Evolutionary conservation across 345 rosid species (phyloP), one percentile per base, ranked within the genome.

Genomic region (Gossypium mustelinum): DNA sequence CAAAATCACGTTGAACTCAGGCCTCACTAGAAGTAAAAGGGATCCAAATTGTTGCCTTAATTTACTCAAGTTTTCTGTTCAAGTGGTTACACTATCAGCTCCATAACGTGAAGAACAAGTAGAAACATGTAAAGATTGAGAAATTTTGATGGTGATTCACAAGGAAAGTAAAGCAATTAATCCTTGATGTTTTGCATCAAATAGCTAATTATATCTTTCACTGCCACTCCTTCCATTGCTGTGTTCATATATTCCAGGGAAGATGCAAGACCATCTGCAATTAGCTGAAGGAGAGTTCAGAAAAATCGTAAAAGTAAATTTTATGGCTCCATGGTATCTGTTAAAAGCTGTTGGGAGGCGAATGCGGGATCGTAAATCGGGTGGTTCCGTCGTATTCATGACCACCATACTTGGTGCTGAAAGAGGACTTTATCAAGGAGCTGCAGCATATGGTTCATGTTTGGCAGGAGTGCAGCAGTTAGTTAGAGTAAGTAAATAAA

Each of bases 341-440:
- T 43, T 91, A 55, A 88, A 87, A 83, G 85, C 97, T 41, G 98
- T 90, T 20, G 92, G 93, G 12, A 78, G 71, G 64, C 86, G 88
- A 82, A 86, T 95, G 98, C 81, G 86, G 29, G 88, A 86, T 14
- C 57, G 77, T n/a, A 72, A 79, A 1, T 76, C 86, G 0, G 97
- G 98, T 68, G 97, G 98, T 70, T 92, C 97, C 62, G 79, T 95
- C 11, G 77, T 91, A 52, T 86, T 96, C 79, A 50, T 92, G 80
- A 80, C 87, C 18, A 81, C 97, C 2, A 81, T 93, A 62, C 85
- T 81, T 2, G 97, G 99, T 39, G 85, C 85, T 1, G 92, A 87
- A 74, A 82, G 98, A 80, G 99, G 90, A n/a, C 80, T 96, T 18
- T 90, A 96, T 82, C 93, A 83, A 3, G 98, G 99, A 24, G 88